Evolutionary conservation across 371 early-diverging fungal species (phyloP).

Genomic region (Apophysomyces trapeziformis): DNA sequence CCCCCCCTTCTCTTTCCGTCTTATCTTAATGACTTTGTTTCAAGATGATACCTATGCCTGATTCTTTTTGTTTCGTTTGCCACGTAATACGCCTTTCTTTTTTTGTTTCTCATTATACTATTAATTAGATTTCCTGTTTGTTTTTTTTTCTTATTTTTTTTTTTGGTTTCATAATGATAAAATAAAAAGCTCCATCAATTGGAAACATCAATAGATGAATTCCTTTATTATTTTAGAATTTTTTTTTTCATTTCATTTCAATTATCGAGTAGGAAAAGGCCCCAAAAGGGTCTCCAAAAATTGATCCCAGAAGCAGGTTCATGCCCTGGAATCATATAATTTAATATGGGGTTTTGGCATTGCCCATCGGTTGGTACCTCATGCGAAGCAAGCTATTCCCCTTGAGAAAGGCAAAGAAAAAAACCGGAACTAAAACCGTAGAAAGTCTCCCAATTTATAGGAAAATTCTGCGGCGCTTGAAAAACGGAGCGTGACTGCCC

Average conservation of each 20-base stretch:
- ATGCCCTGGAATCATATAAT: constrained; percentile 7
- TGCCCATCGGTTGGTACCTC: constrained; percentile 18
- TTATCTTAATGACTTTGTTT: not conserved
- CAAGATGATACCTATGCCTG: constrained; percentile 11
- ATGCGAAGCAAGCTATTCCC: constrained; percentile 14
- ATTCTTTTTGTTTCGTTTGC: not conserved
- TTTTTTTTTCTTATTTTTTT: not conserved
- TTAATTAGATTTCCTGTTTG: constrained; percentile 10
- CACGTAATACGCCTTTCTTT: constrained; percentile 4
- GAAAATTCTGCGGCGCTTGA: not conserved
- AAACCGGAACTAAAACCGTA: constrained; percentile 11
- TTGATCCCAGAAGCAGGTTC: constrained; percentile 10
- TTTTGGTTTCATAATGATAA: not conserved
- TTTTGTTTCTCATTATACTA: not conserved
- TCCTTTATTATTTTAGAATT: constrained; percentile 9
- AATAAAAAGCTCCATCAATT: not conserved
- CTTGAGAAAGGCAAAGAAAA: constrained; percentile 11
- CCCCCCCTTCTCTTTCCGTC: too few species aligned
- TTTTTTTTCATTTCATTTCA: constrained; percentile 10
- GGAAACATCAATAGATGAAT: too few species aligned
- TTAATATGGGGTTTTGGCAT: constrained; percentile 14
- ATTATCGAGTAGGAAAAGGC: not conserved
- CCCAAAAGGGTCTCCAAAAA: constrained; percentile 18
- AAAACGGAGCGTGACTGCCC: too few species aligned
- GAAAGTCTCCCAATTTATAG: not conserved